A percentile compares a stretch with the other conserved stretches of the same genome.
Conservation (phyloP, 1,139 yeast genomes). For the Magnusiomyces paraingens region DNA sequence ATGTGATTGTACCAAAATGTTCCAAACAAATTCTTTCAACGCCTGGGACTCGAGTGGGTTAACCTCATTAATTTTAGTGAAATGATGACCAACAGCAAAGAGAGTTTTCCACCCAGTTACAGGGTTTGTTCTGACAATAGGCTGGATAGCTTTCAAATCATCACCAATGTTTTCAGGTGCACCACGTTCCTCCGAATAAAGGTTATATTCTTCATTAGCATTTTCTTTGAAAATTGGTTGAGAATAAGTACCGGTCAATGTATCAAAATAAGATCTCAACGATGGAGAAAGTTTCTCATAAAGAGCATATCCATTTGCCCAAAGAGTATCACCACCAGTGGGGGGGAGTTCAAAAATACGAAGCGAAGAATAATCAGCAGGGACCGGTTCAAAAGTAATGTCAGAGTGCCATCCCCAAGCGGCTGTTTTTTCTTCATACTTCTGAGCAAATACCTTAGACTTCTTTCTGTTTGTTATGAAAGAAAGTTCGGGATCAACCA, state of each 20-base stretch:
- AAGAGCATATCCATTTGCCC: conserved; percentile 43
- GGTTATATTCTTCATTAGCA: conserved; percentile 36
- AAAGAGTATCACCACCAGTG: conserved; percentile 43
- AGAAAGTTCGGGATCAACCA: conserved; percentile 7
- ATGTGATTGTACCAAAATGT: conserved; percentile 39
- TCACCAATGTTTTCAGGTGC: conserved; percentile 31
- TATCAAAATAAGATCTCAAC: conserved; percentile 38
- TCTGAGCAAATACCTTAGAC: no score
- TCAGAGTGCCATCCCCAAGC: conserved; percentile 40
- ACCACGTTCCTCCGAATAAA: conserved; percentile 33
- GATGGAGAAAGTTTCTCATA: conserved; percentile 42
- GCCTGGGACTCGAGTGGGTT: conserved; percentile 33
- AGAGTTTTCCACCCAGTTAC: conserved; percentile 51
- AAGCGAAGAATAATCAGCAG: conserved; percentile 41
- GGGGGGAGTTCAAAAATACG: conserved; percentile 40
- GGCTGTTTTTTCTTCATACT: no score
- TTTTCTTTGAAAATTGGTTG: conserved; percentile 33
- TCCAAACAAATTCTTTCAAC: conserved; percentile 38
- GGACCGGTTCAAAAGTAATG: conserved; percentile 41
- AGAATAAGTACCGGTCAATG: conserved; percentile 28
- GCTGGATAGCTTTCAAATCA: conserved; percentile 36
- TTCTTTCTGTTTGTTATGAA: not conserved
- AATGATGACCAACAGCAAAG: conserved; percentile 39
- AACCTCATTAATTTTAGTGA: conserved; percentile 38
- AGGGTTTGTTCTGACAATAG: conserved; percentile 46